Base-by-base conservation (phyloP, 768 basidiomycete species). In the Clavulina sp. region DNA sequence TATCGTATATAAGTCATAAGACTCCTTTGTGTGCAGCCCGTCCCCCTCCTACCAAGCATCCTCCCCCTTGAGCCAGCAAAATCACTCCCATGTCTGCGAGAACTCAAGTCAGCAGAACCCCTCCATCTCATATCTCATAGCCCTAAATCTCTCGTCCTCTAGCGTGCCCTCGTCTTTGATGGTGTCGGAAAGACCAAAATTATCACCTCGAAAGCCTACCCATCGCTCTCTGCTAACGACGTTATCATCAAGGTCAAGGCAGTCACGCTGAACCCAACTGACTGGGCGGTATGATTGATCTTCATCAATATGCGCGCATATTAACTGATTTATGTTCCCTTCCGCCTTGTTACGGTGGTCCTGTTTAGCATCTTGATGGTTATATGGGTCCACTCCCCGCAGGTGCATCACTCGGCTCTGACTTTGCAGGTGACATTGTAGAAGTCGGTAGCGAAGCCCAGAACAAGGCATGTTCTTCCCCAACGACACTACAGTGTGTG, bases 361-460 rank as follows among this genome's bases (percentile, higher is more conserved):
- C n/a, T n/a, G n/a, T n/a, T n/a, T n/a, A 59, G 58, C 58, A 57
- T 30, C 31, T 60, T 21, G 56, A 54, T 31, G n/a, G n/a, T n/a
- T 16, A 29, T n/a, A 41, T 57, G 4, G n/a, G n/a, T n/a, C n/a
- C n/a, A n/a, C 54, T 58, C 16, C 50, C 57, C 29, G 54, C 56
- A 5, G 58, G 58, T 9, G 41, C 46, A 38, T 54, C 56, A 6
- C 41, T 53, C 5, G 59, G 59, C 7, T 54, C 51, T 34, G 57
- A 58, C 41, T 60, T 60, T 53, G 56, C 58, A 19, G 59, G 59
- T 16, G 59, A 57, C 44, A 51, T 58, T 33, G 58, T 51, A 4
- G 51, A 60, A n/a, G 32, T 58, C 36, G 58, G 58, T 3, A 50
- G 30, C 4, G 49, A 55, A 13, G 59, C 54, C n/a, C 41, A 48